phyloP scores from a whole-genome alignment of 371 early-diverging fungal genomes.

The Dichotomocladium elegans region DNA sequence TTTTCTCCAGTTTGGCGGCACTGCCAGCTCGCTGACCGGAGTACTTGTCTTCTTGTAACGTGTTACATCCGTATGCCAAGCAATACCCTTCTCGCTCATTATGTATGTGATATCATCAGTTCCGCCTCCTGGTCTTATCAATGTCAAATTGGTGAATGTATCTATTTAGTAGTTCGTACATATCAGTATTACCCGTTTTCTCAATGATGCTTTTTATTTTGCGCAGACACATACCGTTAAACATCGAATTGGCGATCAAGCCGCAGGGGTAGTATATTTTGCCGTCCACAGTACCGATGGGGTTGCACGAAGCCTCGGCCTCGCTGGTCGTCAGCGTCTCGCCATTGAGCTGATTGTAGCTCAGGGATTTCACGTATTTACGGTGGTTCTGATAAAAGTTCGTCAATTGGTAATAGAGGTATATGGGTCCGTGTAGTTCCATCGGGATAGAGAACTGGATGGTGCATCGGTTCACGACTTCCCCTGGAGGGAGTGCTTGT shows the following conservation, averaged over 20 bases:
- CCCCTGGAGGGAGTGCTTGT: conserved; percentile 17
- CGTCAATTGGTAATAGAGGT: conserved; percentile 81
- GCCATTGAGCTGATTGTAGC: conserved; percentile 75
- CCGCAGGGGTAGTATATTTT: conserved; percentile 89
- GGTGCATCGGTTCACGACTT: conserved; percentile 49
- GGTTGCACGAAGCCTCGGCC: conserved; percentile 27
- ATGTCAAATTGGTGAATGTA: conserved; percentile 42
- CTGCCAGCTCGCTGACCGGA: conserved; percentile 35
- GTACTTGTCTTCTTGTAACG: conserved; percentile 53
- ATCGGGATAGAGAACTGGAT: conserved; percentile 61
- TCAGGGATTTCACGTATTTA: conserved; percentile 83
- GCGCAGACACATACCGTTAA: conserved; percentile 63
- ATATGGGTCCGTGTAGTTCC: conserved; percentile 64
- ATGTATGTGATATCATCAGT: conserved; percentile 20
- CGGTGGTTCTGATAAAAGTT: conserved; percentile 96
- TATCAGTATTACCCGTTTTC: background rate
- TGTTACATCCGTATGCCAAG: conserved; percentile 77
- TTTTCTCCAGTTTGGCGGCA: conserved; percentile 67
- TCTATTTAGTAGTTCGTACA: conserved; percentile 19
- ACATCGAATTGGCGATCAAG: conserved; percentile 88
- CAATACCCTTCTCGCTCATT: conserved; percentile 64
- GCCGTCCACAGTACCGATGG: conserved; percentile 27
- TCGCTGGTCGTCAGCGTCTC: conserved; percentile 31
- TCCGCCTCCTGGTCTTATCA: conserved; percentile 43
- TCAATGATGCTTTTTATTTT: background rate